Evolutionary conservation across 768 basidiomycete genomes (phyloP).

Genomic region (Lactarius evosmus): DNA sequence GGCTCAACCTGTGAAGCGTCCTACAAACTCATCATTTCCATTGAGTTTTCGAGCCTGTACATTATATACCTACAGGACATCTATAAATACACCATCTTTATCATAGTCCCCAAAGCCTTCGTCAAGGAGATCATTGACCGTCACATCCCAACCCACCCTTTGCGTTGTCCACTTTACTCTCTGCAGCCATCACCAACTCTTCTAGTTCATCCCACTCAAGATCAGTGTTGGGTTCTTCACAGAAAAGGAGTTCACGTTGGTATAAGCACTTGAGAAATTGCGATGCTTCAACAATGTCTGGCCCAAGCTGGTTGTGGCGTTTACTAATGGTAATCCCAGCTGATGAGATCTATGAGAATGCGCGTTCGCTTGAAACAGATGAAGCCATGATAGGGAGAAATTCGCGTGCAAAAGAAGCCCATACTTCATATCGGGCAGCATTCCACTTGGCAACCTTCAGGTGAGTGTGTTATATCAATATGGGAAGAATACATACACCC

Average conservation of each 20-base stretch:
- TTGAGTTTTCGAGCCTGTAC: too few relatives aligned
- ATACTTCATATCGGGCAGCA: constrained; percentile 33
- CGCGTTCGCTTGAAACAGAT: constrained; percentile 40
- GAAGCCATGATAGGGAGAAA: constrained; percentile 41
- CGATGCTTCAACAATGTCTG: constrained; percentile 32
- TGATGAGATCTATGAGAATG: constrained; percentile 41
- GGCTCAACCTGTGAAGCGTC: too few relatives aligned
- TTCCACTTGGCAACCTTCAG: constrained; percentile 23
- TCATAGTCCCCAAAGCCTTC: too few relatives aligned
- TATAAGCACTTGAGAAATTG: constrained; percentile 30
- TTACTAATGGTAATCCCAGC: constrained; percentile 40
- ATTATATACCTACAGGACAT: too few relatives aligned
- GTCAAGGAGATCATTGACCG: too few relatives aligned
- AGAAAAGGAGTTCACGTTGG: constrained; percentile 28
- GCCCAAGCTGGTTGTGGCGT: constrained; percentile 29
- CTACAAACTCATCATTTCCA: too few relatives aligned
- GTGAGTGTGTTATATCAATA: background rate
- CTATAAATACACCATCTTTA: too few relatives aligned
- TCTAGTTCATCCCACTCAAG: too few relatives aligned
- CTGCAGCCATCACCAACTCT: too few relatives aligned
- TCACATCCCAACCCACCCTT: too few relatives aligned
- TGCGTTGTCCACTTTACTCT: too few relatives aligned
- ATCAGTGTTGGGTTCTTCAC: too few relatives aligned
- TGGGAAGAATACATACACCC: constrained; percentile 5
- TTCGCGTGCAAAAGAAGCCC: constrained; percentile 39